Conservation (phyloP, 768 basidiomycete genomes). For the Kwoniella bestiolae region DNA sequence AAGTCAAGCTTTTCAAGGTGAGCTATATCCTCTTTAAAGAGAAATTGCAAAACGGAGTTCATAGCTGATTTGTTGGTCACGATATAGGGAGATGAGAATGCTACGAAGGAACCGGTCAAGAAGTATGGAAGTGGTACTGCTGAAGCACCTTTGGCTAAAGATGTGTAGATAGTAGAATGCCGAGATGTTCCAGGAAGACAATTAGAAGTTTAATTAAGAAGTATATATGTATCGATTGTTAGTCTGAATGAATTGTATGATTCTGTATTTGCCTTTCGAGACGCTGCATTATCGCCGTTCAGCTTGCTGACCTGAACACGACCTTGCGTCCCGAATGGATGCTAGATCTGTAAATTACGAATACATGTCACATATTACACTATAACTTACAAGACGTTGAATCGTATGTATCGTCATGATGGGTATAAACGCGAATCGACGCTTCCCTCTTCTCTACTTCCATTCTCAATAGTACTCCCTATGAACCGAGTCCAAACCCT, state of each 20-base stretch:
- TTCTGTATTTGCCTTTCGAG: too few relatives aligned
- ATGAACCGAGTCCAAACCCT: too few relatives aligned
- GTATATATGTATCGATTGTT: neutral
- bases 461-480: neutral
- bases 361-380: neutral
- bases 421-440: neutral
- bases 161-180: constrained; percentile 20
- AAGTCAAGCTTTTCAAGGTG: constrained; percentile 49
- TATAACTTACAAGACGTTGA: neutral
- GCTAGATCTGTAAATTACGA: neutral
- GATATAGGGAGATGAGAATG: constrained; percentile 45
- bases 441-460: neutral
- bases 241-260: constrained; percentile 1
- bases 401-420: neutral
- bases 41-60: neutral
- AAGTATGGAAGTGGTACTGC: constrained; percentile 47
- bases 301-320: too few relatives aligned
- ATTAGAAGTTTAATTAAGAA: neutral
- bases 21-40: constrained; percentile 1
- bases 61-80: neutral
- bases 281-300: too few relatives aligned
- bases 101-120: constrained; percentile 45
- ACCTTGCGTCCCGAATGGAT: too few relatives aligned
- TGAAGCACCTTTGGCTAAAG: constrained; percentile 37
- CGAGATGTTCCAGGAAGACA: neutral